phyloP scores from a whole-genome alignment of 2,329 filamentous ascomycete genomes.

The Ophiostoma ulmi region DNA sequence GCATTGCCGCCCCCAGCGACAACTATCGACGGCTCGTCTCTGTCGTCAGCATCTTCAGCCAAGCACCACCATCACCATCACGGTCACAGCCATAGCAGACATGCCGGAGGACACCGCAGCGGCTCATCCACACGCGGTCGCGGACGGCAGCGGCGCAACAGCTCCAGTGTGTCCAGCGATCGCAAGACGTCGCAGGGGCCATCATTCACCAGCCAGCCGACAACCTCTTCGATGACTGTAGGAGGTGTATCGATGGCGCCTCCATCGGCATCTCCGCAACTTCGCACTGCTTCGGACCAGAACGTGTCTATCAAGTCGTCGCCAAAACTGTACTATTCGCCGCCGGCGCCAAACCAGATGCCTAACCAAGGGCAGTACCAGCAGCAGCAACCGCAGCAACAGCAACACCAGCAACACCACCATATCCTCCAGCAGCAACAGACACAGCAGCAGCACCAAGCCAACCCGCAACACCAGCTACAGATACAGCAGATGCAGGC shows the following conservation, averaged over 20 bases:
- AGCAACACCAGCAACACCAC: constrained; percentile 4
- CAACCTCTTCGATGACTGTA: neutral
- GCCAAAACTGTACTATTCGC: constrained; percentile 16
- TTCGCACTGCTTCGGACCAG: neutral
- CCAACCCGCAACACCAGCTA: constrained; percentile 13
- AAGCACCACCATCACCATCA: constrained; percentile 12
- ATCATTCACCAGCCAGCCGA: neutral
- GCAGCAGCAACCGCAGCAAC: neutral
- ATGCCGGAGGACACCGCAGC: neutral
- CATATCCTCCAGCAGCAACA: constrained; percentile 10
- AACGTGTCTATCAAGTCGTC: constrained; percentile 6
- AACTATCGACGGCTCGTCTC: neutral
- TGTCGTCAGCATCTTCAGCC: constrained; percentile 11
- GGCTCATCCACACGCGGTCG: constrained; percentile 9
- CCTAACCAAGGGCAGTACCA: constrained; percentile 3
- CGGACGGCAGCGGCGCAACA: constrained; percentile 16
- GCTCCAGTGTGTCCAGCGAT: constrained; percentile 17
- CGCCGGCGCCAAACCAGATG: neutral
- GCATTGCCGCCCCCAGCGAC: constrained; percentile 10
- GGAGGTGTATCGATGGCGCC: constrained; percentile 15
- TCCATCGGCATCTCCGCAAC: neutral
- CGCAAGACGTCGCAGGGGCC: constrained; percentile 2
- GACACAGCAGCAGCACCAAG: neutral
- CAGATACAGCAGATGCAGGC: constrained; percentile 20
- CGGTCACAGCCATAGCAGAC: neutral